Evolutionary conservation across 2,329 filamentous ascomycete species (phyloP).

Genomic region (Cryphonectria carpinicola): DNA sequence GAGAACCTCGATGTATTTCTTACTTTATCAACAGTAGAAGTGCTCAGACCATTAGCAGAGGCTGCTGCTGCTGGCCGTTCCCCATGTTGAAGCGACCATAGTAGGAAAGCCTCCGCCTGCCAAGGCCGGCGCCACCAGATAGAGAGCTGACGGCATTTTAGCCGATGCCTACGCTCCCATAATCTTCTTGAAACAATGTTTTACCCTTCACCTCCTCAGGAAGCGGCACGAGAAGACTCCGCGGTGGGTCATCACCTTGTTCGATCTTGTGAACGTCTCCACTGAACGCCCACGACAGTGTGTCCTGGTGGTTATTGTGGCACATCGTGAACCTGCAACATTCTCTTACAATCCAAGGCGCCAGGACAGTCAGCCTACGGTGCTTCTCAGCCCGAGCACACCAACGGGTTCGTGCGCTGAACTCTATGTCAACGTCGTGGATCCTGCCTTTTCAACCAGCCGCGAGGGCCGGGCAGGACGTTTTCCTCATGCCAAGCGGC

Average conservation of each 20-base stretch:
- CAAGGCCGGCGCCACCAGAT: neutral
- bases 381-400: neutral
- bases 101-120: neutral
- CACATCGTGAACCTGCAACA: neutral
- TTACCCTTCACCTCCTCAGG: neutral
- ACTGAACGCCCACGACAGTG: neutral
- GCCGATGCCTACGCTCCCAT: neutral
- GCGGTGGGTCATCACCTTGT: neutral
- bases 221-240: neutral
- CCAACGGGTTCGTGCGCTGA: neutral
- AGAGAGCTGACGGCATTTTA: neutral
- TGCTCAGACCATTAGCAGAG: neutral
- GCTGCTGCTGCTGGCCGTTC: neutral
- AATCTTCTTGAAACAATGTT: slow-evolving; percentile 5
- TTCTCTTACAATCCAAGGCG: neutral
- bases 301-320: neutral
- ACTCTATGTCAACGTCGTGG: neutral
- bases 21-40: too few relatives aligned
- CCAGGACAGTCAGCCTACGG: slow-evolving; percentile 1
- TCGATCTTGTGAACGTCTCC: too few relatives aligned
- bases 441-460: neutral
- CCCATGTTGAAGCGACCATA: neutral
- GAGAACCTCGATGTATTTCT: too few relatives aligned
- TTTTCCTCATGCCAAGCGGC: neutral
- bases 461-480: neutral